These are phyloP conservation scores for Magnusiomyces ingens DNA, from an alignment of 1,139 yeast genomes.

Conservation along the genomic window DNA sequence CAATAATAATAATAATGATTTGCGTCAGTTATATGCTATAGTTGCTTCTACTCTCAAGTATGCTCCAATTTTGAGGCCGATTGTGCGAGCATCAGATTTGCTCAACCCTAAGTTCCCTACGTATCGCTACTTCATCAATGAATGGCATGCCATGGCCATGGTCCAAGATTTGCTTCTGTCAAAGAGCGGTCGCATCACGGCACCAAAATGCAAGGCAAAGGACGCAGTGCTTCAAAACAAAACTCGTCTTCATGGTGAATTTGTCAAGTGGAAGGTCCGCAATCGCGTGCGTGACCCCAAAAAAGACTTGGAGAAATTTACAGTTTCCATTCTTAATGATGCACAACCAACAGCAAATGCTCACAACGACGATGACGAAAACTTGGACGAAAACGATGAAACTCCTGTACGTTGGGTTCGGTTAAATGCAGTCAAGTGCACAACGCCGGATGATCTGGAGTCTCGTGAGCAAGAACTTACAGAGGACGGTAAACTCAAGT, in stretches of 20 bases:
- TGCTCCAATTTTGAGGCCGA: slow-evolving; percentile 51
- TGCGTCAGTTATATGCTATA: slow-evolving; percentile 80
- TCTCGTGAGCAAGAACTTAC: slow-evolving; percentile 1
- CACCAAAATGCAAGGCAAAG: slow-evolving; percentile 83
- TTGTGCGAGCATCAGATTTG: slow-evolving; percentile 62
- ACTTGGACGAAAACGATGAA: not conserved
- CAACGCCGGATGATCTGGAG: slow-evolving; percentile 25
- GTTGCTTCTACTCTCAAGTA: slow-evolving; percentile 71
- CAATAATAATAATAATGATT: slow-evolving; percentile 39
- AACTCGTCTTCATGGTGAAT: slow-evolving; percentile 75
- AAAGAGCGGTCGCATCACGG: slow-evolving; percentile 72
- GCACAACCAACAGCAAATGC: not conserved
- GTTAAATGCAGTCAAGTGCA: slow-evolving; percentile 49
- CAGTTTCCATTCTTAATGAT: slow-evolving; percentile 21
- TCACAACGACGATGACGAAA: not conserved
- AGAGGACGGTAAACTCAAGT: not conserved
- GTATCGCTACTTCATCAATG: not conserved
- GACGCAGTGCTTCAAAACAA: slow-evolving; percentile 72
- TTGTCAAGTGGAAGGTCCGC: slow-evolving; percentile 60
- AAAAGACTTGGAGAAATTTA: not conserved
- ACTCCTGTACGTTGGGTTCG: slow-evolving; percentile 89
- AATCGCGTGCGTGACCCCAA: not conserved
- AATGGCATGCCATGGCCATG: slow-evolving; percentile 29
- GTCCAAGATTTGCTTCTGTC: slow-evolving; percentile 78
- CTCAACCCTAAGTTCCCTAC: slow-evolving; percentile 26